These are phyloP conservation scores for Coniosporium apollinis DNA, from an alignment of 495 filamentous ascomycete species.

Conservation along the genomic window DNA sequence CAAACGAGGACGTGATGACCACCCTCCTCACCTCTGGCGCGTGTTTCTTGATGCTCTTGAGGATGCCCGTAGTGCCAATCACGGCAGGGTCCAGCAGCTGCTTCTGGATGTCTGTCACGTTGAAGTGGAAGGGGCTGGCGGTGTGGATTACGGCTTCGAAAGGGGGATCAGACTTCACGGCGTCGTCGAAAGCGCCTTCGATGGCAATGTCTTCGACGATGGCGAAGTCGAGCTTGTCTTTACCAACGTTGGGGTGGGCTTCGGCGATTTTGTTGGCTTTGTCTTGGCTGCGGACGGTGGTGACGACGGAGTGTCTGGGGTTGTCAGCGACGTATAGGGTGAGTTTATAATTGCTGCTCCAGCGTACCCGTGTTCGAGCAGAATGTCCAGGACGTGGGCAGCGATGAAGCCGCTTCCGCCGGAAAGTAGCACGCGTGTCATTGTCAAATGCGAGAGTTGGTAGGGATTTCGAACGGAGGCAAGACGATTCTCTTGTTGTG, in stretches of 20 bases:
- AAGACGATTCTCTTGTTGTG: no score
- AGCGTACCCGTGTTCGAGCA: slow-evolving; percentile 43
- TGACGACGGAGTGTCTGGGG: slow-evolving; percentile 52
- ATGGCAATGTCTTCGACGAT: slow-evolving; percentile 74
- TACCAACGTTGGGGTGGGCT: slow-evolving; percentile 40
- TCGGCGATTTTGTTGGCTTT: slow-evolving; percentile 63
- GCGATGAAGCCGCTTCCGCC: slow-evolving; percentile 60
- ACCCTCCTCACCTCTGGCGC: slow-evolving; percentile 69
- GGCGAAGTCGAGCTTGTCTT: slow-evolving; percentile 51
- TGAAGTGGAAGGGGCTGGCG: slow-evolving; percentile 69
- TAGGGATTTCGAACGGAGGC: no score
- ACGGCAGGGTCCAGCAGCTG: slow-evolving; percentile 75
- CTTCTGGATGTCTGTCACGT: slow-evolving; percentile 49
- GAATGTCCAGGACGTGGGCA: slow-evolving; percentile 62
- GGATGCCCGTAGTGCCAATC: slow-evolving; percentile 65
- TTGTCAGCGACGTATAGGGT: slow-evolving; percentile 6
- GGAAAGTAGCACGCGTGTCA: slow-evolving; percentile 44
- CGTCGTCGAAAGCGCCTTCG: slow-evolving; percentile 61
- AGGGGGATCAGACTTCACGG: slow-evolving; percentile 50
- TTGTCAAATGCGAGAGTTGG: no score
- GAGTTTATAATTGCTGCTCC: not conserved
- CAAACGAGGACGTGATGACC: slow-evolving; percentile 72
- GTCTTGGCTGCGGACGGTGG: slow-evolving; percentile 63
- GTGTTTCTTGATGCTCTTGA: slow-evolving; percentile 55
- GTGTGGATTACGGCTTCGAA: slow-evolving; percentile 83